Evolutionary conservation across 192 early-diverging fungal species (phyloP).

Genomic region (Podila epigama): DNA sequence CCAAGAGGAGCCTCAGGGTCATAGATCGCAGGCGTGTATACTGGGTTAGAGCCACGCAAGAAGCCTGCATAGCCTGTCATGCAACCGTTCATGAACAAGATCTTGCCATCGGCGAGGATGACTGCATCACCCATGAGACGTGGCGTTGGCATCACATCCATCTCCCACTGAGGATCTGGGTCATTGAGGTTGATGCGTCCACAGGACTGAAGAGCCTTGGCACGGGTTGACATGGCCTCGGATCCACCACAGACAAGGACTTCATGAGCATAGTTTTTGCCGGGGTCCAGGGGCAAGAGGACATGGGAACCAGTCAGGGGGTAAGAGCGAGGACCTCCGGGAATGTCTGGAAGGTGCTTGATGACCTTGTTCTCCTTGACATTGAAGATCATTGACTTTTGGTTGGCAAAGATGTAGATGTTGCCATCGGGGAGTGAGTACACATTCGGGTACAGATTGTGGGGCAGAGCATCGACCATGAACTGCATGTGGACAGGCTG

Average conservation of each 20-base stretch:
- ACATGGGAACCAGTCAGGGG: conserved; percentile 63
- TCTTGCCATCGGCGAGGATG: conserved; percentile 59
- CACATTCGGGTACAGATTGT: conserved; percentile 61
- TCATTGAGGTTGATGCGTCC: conserved; percentile 57
- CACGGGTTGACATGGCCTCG: conserved; percentile 17
- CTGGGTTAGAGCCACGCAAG: conserved; percentile 55
- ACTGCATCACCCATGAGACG: conserved; percentile 63
- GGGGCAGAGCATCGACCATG: conserved; percentile 56
- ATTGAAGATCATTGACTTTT: conserved; percentile 60
- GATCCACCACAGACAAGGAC: conserved; percentile 71
- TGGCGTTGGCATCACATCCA: conserved; percentile 54
- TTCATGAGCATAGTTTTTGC: conserved; percentile 62
- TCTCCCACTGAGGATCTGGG: conserved; percentile 56
- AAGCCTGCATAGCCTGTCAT: conserved; percentile 64
- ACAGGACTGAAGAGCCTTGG: conserved; percentile 52
- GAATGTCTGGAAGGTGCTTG: conserved; percentile 53
- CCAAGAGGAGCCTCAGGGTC: conserved; percentile 54
- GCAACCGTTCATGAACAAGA: conserved; percentile 73
- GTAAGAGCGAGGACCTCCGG: conserved; percentile 58
- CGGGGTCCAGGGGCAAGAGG: conserved; percentile 62
- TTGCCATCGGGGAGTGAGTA: conserved; percentile 60
- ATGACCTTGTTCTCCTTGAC: conserved; percentile 49
- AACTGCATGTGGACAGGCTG: conserved; percentile 49
- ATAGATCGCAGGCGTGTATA: conserved; percentile 62
- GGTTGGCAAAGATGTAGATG: conserved; percentile 61